Percentiles rank a stretch among this genome's conserved stretches.
Evolutionary conservation across 148 eudicot genomes (phyloP).

Genomic region (Rheum nobile): DNA sequence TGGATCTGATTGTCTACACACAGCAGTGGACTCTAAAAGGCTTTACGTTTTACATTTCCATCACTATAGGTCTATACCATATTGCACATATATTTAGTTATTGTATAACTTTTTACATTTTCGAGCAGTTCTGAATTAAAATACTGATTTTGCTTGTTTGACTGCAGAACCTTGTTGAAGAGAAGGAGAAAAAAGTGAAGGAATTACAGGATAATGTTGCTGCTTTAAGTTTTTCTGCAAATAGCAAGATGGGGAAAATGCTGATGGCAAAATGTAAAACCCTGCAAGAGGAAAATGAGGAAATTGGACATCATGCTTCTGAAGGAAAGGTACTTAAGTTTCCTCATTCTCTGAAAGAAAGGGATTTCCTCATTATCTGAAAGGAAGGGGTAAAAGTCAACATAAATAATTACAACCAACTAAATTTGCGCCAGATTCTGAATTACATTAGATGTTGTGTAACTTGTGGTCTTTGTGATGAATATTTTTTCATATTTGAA

Average conservation of each 20-base stretch:
- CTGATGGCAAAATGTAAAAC: conserved; percentile 93
- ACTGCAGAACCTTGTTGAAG: conserved; percentile 86
- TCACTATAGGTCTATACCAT: background rate
- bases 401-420: background rate
- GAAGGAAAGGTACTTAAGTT: conserved; percentile 82
- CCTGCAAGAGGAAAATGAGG: conserved; percentile 96
- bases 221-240: conserved; percentile 78
- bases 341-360: background rate
- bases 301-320: conserved; percentile 92
- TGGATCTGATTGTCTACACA: background rate
- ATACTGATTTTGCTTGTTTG: background rate
- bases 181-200: conserved; percentile 91
- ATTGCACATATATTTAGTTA: background rate
- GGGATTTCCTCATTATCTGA: background rate
- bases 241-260: conserved; percentile 92
- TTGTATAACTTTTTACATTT: background rate
- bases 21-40: background rate
- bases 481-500: background rate
- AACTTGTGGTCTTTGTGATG: background rate
- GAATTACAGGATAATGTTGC: conserved; percentile 84
- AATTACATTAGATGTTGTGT: background rate
- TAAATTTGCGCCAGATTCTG: background rate
- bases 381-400: background rate
- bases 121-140: background rate
- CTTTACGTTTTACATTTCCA: background rate